Evolutionary conservation across 2,329 filamentous ascomycete species (phyloP), one percentile per base, ranked within the genome.

Genomic region (Monascus ruber): DNA sequence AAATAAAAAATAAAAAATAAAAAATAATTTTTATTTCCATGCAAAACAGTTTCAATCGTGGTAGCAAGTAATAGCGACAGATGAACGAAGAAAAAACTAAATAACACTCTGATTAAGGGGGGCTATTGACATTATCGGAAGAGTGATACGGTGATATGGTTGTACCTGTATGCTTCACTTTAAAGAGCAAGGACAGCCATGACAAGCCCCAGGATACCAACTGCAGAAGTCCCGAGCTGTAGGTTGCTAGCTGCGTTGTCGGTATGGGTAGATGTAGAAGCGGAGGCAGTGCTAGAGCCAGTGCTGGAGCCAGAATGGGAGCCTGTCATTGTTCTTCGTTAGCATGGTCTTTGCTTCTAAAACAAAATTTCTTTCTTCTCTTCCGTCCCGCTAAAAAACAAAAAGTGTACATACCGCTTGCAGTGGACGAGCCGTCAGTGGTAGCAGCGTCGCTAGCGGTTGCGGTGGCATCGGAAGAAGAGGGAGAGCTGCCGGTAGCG

Each of bases 151-250:
- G 17, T 17, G 17, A 17, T 17, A 17, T 17, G 17, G 17, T 17
- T 17, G 17, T 17, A 17, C 3, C 17, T 17, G 17, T 17, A 17
- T 17, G 17, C 17, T 17, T 17, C 17, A 17, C 33, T 34, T 58
- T 54, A 65, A 47, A 65, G 54, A 48, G 56, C 59, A 40, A 61
- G 57, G 34, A 58, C 56, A 40, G 59, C 62, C 36, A 60, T 39
- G 9, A 60, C 43, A 34, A 63, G 47, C 29, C 61, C 61, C 10
- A 62, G 34, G 24, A 63, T 39, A 33, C 59, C 56, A 32, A 53
- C 59, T 24, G 56, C 50, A 25, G 58, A 62, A 36, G 50, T 54
- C 34, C 59, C 54, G 6, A 61, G 40, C 42, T 58, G 51, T 31
- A 55, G 25, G 42, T 56, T 43, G 34, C 52, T 41, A 36, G 58